Evolutionary conservation across 345 rosid species (phyloP).

Genomic region (Euclidium syriacum): DNA sequence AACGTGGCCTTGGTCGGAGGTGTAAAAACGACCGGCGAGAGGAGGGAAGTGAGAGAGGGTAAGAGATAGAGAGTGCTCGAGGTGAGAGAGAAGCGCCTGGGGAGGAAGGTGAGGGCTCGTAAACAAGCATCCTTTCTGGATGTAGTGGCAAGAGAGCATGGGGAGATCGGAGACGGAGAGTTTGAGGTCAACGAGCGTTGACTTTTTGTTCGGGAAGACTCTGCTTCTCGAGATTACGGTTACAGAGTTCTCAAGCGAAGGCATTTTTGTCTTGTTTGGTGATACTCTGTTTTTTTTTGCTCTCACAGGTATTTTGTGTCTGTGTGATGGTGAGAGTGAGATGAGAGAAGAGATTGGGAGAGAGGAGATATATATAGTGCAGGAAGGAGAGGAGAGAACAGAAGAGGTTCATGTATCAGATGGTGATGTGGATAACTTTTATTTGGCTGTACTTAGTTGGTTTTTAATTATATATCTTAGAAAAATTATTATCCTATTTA

Average conservation of each 20-base stretch:
- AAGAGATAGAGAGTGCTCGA: conserved; percentile 43
- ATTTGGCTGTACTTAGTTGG: not conserved
- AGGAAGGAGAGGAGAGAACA: not conserved
- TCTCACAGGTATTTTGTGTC: not conserved
- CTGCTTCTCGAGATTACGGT: conserved; percentile 45
- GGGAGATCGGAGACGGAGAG: conserved; percentile 96
- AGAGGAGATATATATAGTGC: conserved; percentile 39
- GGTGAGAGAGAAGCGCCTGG: conserved; percentile 37
- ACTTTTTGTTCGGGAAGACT: conserved; percentile 49
- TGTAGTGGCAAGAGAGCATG: conserved; percentile 93
- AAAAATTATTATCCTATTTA: not conserved
- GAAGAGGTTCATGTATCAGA: conserved; percentile 50
- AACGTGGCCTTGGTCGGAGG: conserved; percentile 46
- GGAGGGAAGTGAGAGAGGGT: conserved; percentile 74
- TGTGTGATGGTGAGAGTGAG: conserved; percentile 7
- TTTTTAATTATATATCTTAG: not conserved
- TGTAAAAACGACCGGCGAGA: conserved; percentile 76
- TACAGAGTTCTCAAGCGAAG: conserved; percentile 30
- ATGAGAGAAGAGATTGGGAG: conserved; percentile 9
- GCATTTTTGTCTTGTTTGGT: conserved; percentile 31
- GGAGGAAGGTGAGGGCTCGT: conserved; percentile 35
- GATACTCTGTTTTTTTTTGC: not conserved
- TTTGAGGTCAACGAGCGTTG: conserved; percentile 57
- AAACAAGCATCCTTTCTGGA: conserved; percentile 84
- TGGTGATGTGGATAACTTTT: conserved; percentile 16